phyloP scores from a whole-genome alignment of 257 asterid genomes.

The Solanum chmielewskii region DNA sequence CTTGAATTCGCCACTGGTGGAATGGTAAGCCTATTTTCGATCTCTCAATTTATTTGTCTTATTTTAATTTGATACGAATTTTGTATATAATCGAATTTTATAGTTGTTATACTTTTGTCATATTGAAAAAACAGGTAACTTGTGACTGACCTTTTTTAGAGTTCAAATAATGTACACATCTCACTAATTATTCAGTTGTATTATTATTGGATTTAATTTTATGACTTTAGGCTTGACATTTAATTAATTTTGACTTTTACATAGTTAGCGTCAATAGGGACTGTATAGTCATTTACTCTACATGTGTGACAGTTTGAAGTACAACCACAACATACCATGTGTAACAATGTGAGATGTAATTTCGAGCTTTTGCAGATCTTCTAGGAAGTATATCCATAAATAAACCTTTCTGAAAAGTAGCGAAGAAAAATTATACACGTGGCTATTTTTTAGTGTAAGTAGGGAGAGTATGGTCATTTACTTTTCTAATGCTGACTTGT shows the following conservation, averaged over 20 bases:
- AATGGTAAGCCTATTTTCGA: slow-evolving; percentile 4
- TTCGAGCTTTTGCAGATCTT: background rate
- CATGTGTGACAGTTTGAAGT: background rate
- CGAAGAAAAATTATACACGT: background rate
- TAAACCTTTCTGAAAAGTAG: background rate
- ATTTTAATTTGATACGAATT: background rate
- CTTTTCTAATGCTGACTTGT: background rate
- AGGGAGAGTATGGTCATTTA: background rate
- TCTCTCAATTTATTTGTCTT: fast-evolving
- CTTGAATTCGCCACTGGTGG: slow-evolving; percentile 40
- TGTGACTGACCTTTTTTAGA: background rate
- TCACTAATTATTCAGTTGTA: background rate
- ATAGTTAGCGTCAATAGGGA: background rate
- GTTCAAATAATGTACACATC: background rate
- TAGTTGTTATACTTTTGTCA: background rate
- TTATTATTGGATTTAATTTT: background rate
- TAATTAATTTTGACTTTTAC: background rate
- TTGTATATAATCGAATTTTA: fast-evolving
- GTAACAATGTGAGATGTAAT: background rate
- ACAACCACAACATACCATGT: background rate
- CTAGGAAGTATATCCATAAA: background rate
- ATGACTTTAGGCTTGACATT: background rate
- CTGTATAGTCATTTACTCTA: background rate
- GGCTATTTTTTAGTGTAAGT: background rate
- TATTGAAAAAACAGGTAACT: background rate